phyloP scores from a whole-genome alignment of 176 grass and related monocot genomes.

The Phoenix dactylifera region DNA sequence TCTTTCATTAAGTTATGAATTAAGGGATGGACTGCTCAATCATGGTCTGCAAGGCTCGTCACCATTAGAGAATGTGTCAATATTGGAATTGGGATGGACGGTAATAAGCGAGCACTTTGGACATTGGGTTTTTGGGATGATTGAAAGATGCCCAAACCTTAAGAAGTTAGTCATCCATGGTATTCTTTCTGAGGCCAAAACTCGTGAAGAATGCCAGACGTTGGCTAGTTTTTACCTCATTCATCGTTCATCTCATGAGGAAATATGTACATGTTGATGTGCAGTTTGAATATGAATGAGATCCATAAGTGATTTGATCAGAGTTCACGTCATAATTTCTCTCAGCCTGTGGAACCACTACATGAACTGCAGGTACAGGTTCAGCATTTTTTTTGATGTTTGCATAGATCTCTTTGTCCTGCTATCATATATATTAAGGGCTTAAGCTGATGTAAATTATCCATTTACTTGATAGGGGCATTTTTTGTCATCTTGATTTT shows the following conservation, averaged over 20 bases:
- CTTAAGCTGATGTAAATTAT: too few relatives aligned
- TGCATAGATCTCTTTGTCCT: too few relatives aligned
- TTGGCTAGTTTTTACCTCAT: constrained; percentile 68
- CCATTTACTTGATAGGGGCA: too few relatives aligned
- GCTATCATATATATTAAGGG: too few relatives aligned
- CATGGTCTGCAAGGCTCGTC: constrained; percentile 65
- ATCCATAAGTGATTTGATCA: background rate
- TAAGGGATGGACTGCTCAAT: constrained; percentile 69
- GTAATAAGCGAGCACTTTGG: constrained; percentile 94
- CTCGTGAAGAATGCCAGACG: constrained; percentile 66
- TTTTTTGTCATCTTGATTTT: too few relatives aligned
- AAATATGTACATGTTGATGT: constrained; percentile 82
- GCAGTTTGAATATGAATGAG: constrained; percentile 87
- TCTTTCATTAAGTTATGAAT: constrained; percentile 87
- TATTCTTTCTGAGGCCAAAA: constrained; percentile 90
- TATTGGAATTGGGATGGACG: constrained; percentile 89
- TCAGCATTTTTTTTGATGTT: too few relatives aligned
- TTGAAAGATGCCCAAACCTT: constrained; percentile 88
- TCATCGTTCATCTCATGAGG: constrained; percentile 75
- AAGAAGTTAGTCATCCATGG: constrained; percentile 96
- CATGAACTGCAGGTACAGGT: too few relatives aligned
- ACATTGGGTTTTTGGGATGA: constrained; percentile 95
- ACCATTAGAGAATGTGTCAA: constrained; percentile 63
- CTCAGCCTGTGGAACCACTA: too few relatives aligned
- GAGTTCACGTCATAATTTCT: background rate